A percentile compares a stretch with the other conserved stretches of the same genome.
Evolutionary conservation across 345 rosid species (phyloP).

Genomic region (Boechera stricta): DNA sequence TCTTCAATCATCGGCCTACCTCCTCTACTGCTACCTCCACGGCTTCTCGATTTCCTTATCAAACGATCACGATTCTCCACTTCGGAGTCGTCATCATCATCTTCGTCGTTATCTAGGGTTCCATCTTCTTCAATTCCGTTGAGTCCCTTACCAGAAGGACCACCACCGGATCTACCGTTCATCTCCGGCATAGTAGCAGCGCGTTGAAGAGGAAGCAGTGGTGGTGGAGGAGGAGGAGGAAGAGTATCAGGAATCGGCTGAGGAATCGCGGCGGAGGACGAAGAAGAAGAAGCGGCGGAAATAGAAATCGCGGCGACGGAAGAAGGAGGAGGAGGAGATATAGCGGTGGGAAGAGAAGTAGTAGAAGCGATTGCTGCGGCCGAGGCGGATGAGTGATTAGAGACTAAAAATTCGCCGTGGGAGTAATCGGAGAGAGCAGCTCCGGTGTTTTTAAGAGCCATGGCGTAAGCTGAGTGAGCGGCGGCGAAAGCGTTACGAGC

Average conservation of each 20-base stretch:
- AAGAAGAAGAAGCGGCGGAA: constrained; percentile 41
- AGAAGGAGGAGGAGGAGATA: constrained; percentile 66
- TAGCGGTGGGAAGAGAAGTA: constrained; percentile 26
- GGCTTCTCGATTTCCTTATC: constrained; percentile 61
- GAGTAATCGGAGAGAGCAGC: constrained; percentile 91
- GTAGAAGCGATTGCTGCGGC: constrained; percentile 24
- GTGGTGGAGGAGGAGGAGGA: constrained; percentile 63
- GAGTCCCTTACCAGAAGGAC: constrained; percentile 43
- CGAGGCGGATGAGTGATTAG: constrained; percentile 33
- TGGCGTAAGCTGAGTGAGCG: constrained; percentile 83
- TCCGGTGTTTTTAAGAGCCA: constrained; percentile 86
- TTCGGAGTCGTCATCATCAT: constrained; percentile 52
- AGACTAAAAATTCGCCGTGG: constrained; percentile 63
- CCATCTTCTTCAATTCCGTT: constrained; percentile 71
- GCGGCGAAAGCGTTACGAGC: constrained; percentile 96
- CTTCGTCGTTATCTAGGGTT: constrained; percentile 43
- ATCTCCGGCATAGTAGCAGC: constrained; percentile 87
- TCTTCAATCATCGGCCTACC: constrained; percentile 25
- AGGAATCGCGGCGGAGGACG: constrained; percentile 30
- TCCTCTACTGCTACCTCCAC: constrained; percentile 45
- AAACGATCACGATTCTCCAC: constrained; percentile 49
- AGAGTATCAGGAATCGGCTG: constrained; percentile 33
- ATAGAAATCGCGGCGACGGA: constrained; percentile 56
- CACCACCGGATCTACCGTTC: constrained; percentile 56
- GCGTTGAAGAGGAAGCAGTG: constrained; percentile 56